phyloP scores from a whole-genome alignment of 1,284 basidiomycete genomes.

The Leccinum griseonigrum region DNA sequence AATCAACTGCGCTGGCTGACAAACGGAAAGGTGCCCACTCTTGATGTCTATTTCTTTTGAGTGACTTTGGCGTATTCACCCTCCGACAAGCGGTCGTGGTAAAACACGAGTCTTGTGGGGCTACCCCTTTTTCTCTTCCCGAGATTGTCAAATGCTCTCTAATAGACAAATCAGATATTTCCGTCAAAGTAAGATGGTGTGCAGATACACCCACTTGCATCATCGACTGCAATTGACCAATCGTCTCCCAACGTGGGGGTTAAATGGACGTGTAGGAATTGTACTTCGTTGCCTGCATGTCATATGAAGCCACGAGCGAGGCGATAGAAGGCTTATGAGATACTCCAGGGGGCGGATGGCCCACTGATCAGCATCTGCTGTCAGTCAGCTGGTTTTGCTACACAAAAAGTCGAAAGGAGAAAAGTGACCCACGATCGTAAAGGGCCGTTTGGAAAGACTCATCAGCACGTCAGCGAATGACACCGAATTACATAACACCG shows the following conservation, averaged over 20 bases:
- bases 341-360: constrained; percentile 31
- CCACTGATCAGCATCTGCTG: constrained; percentile 31
- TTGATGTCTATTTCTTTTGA: constrained; percentile 47
- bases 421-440: constrained; percentile 30
- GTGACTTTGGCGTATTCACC: constrained; percentile 52
- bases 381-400: not conserved
- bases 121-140: constrained; percentile 10
- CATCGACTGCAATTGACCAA: constrained; percentile 33
- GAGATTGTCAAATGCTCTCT: constrained; percentile 32
- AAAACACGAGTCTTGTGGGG: constrained; percentile 45
- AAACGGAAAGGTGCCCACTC: constrained; percentile 30
- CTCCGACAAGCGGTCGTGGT: constrained; percentile 65
- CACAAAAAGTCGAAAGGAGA: not conserved
- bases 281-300: constrained; percentile 26
- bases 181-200: not conserved
- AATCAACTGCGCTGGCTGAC: not conserved
- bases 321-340: constrained; percentile 39
- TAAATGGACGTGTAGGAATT: constrained; percentile 32
- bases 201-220: constrained; percentile 21
- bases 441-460: constrained; percentile 10
- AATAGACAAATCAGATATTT: not conserved
- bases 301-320: constrained; percentile 37
- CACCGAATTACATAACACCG: constrained; percentile 24
- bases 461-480: constrained; percentile 15
- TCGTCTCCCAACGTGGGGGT: constrained; percentile 34